A percentile compares a stretch with the other conserved stretches of the same genome.
phyloP scores from a whole-genome alignment of 2,329 filamentous ascomycete species.

The Colletotrichum sp. region DNA sequence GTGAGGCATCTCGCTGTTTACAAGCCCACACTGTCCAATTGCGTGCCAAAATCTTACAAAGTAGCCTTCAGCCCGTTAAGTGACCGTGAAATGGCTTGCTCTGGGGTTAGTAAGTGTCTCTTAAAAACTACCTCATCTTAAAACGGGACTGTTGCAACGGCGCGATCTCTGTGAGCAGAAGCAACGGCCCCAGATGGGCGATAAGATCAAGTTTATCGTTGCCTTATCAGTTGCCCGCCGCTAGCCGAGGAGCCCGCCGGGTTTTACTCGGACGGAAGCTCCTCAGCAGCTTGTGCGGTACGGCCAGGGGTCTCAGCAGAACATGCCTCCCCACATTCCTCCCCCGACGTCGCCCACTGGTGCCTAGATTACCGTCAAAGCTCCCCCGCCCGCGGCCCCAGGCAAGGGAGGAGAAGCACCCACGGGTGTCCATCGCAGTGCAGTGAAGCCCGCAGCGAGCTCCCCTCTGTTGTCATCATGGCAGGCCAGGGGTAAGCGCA shows the following conservation, averaged over 20 bases:
- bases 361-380: neutral
- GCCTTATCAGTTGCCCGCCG: conserved; percentile 8
- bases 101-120: neutral
- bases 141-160: neutral
- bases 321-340: conserved; percentile 12
- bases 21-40: neutral
- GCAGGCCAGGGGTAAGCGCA: conserved; percentile 20
- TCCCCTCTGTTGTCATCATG: conserved; percentile 4
- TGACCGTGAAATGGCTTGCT: neutral
- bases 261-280: neutral
- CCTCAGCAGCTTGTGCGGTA: neutral
- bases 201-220: neutral
- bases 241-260: conserved; percentile 10
- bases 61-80: neutral
- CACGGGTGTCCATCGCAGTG: neutral
- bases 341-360: neutral
- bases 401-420: neutral
- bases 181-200: neutral
- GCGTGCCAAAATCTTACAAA: neutral
- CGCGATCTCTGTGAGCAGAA: neutral
- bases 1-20: neutral
- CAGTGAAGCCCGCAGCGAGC: neutral
- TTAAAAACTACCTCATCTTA: neutral
- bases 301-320: neutral
- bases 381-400: conserved; percentile 17